These are phyloP conservation scores for Fusarium pseudograminearum DNA, from an alignment of 2,329 filamentous ascomycete genomes.

Conservation along the genomic window DNA sequence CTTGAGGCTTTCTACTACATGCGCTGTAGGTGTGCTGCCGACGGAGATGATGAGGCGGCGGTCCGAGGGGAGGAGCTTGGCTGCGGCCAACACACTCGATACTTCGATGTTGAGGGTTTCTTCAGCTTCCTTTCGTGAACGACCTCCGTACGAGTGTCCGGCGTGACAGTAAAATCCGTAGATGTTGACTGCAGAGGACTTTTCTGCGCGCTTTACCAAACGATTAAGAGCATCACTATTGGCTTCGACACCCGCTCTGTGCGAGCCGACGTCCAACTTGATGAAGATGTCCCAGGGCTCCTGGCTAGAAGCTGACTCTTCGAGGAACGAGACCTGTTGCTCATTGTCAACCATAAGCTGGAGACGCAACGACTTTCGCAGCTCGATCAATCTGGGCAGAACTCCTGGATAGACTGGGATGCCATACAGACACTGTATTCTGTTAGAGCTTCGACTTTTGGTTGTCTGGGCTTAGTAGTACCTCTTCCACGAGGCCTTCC, in stretches of 20 bases:
- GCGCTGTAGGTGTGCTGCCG: slow-evolving; percentile 54
- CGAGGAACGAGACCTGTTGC: slow-evolving; percentile 50
- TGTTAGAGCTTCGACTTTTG: neutral
- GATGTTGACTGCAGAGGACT: slow-evolving; percentile 48
- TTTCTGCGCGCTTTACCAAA: slow-evolving; percentile 47
- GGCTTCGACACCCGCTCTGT: slow-evolving; percentile 50
- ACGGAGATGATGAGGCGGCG: slow-evolving; percentile 50
- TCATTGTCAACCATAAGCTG: slow-evolving; percentile 55
- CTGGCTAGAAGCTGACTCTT: slow-evolving; percentile 30
- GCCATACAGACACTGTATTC: slow-evolving; percentile 53
- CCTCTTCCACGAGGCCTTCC: slow-evolving; percentile 57
- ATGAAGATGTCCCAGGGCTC: slow-evolving; percentile 53
- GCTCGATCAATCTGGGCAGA: slow-evolving; percentile 47
- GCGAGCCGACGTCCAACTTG: slow-evolving; percentile 54
- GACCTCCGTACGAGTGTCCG: slow-evolving; percentile 53
- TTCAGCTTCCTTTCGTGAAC: slow-evolving; percentile 50
- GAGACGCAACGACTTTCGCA: slow-evolving; percentile 50
- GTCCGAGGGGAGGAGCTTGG: slow-evolving; percentile 47
- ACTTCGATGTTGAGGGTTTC: slow-evolving; percentile 49
- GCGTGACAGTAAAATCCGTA: slow-evolving; percentile 56
- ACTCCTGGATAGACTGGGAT: slow-evolving; percentile 55
- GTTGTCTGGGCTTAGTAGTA: slow-evolving; percentile 19
- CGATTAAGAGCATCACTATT: slow-evolving; percentile 44
- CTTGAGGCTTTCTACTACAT: slow-evolving; percentile 51
- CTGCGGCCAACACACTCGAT: slow-evolving; percentile 48